Conservation (phyloP, 768 basidiomycete species). For the Kwoniella bestiolae region DNA sequence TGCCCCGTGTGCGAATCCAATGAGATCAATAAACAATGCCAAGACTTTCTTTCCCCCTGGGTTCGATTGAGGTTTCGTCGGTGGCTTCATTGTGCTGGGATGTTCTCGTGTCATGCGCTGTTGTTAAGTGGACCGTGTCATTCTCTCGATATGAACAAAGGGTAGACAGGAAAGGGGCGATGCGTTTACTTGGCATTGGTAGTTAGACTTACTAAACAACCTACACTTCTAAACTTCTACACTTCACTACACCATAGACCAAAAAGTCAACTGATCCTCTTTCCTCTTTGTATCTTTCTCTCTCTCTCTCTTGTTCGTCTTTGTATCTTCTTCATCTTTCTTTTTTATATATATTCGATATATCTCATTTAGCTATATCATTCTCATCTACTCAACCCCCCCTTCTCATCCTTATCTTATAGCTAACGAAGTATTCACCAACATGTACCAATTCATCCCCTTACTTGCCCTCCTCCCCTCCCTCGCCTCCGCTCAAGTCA, state of each 20-base stretch:
- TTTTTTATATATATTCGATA: background rate
- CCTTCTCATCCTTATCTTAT: background rate
- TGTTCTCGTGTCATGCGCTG: background rate
- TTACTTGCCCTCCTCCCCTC: conserved; percentile 20
- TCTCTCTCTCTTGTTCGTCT: conserved; percentile 2
- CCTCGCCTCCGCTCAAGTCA: conserved; percentile 22
- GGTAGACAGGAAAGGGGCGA: conserved; percentile 26
- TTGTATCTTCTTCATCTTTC: background rate
- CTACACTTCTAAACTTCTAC: too few species aligned
- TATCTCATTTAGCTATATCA: too few species aligned
- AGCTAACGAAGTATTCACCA: background rate
- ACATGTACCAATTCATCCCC: conserved; percentile 13
- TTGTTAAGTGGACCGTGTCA: too few species aligned
- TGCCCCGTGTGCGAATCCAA: conserved; percentile 4
- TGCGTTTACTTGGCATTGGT: conserved; percentile 21
- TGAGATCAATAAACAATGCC: conserved; percentile 5
- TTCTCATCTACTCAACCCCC: background rate
- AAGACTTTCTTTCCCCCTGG: conserved; percentile 1
- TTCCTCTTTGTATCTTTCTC: conserved; percentile 1
- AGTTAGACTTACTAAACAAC: too few species aligned
- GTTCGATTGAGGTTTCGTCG: background rate
- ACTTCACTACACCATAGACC: too few species aligned
- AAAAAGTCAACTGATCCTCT: conserved; percentile 12
- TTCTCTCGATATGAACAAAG: too few species aligned
- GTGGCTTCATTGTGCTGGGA: background rate